Percentiles rank a stretch among this genome's conserved stretches.
Evolutionary conservation across 2,329 filamentous ascomycete genomes (phyloP).

Genomic region (Rutstroemia sp.): DNA sequence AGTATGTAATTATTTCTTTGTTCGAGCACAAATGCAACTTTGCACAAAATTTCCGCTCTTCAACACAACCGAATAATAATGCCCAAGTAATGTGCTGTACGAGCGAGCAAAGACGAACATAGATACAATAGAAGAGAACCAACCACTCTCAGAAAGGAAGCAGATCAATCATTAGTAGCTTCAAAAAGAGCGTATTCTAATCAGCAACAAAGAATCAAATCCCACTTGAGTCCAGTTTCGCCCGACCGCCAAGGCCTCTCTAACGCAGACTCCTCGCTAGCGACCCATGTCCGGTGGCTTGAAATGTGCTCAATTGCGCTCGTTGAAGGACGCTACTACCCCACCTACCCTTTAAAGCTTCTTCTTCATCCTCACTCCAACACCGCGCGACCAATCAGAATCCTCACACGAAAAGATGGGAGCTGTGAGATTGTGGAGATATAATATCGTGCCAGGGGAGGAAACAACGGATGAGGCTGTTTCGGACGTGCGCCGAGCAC

Average conservation of each 20-base stretch:
- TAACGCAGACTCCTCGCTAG: not conserved
- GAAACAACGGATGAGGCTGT: too few relatives aligned
- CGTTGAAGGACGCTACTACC: not conserved
- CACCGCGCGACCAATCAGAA: not conserved
- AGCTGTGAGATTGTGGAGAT: too few relatives aligned
- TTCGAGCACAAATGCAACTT: not conserved
- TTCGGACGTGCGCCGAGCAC: too few relatives aligned
- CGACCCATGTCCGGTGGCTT: slow-evolving; percentile 3
- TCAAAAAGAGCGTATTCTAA: not conserved
- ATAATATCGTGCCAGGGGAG: too few relatives aligned
- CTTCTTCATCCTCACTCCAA: not conserved
- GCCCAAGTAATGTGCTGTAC: not conserved
- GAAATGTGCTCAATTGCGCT: slow-evolving; percentile 13
- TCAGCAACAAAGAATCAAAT: not conserved
- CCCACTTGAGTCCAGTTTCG: too few relatives aligned
- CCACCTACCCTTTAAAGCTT: not conserved
- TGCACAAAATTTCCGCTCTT: not conserved
- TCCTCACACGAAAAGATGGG: too few relatives aligned
- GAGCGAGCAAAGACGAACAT: not conserved
- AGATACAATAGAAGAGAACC: not conserved
- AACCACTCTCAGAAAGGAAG: too few relatives aligned
- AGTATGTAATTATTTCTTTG: not conserved
- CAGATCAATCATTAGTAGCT: too few relatives aligned
- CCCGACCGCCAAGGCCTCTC: not conserved
- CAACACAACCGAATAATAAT: not conserved